These are phyloP conservation scores for Cerrena zonata DNA, from an alignment of 1,284 basidiomycete genomes.

Conservation along the genomic window DNA sequence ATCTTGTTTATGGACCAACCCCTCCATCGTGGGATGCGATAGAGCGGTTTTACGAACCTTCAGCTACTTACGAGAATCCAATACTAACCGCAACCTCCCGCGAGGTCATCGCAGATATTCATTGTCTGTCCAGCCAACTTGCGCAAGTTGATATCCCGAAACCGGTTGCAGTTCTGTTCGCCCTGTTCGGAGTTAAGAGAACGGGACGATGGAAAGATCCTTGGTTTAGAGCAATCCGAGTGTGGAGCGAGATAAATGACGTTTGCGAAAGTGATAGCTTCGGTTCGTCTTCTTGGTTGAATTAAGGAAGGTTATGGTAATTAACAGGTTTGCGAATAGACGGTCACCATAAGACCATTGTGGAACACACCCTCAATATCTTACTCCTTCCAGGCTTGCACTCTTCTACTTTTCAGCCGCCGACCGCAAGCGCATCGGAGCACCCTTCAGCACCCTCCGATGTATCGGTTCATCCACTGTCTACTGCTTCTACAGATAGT, in stretches of 20 bases:
- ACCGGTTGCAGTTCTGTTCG: constrained; percentile 53
- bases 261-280: constrained; percentile 71
- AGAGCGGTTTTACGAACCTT: constrained; percentile 61
- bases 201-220: constrained; percentile 26
- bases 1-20: constrained; percentile 56
- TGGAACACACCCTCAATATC: constrained; percentile 53
- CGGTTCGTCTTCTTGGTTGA: too few relatives aligned
- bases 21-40: constrained; percentile 43
- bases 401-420: constrained; percentile 10
- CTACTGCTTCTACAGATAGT: background rate
- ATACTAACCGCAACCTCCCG: constrained; percentile 67
- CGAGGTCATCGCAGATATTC: constrained; percentile 62
- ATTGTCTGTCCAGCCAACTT: constrained; percentile 51
- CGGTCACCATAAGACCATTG: constrained; percentile 61
- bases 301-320: too few relatives aligned
- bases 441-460: constrained; percentile 10
- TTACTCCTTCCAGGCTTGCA: constrained; percentile 35
- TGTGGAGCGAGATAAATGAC: constrained; percentile 70
- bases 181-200: constrained; percentile 45
- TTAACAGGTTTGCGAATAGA: constrained; percentile 44
- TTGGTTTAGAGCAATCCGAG: constrained; percentile 52
- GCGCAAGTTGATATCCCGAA: constrained; percentile 58
- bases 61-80: constrained; percentile 73
- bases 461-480: constrained; percentile 25
- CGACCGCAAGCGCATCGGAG: background rate